Conservation (phyloP, 345 rosid genomes). For the Camelina neglecta region DNA sequence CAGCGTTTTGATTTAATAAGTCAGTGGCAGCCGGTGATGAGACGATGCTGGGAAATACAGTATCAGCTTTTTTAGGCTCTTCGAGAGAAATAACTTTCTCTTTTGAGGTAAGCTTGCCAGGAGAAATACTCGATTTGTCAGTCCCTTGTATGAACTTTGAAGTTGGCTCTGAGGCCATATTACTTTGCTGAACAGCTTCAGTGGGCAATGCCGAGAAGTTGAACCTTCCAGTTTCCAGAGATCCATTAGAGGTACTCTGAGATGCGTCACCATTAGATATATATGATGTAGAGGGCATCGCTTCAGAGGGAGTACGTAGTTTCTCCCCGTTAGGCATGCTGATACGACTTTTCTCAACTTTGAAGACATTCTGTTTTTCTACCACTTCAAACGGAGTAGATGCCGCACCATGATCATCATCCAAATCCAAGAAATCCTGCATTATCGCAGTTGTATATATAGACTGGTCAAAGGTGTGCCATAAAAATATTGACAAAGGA, state of each 20-base stretch:
- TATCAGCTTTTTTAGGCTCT: slow-evolving; percentile 35
- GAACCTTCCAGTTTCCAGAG: slow-evolving; percentile 48
- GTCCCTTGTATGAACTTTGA: slow-evolving; percentile 34
- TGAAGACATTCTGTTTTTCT: slow-evolving; percentile 47
- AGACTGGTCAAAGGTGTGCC: slow-evolving; percentile 23
- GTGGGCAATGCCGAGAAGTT: slow-evolving; percentile 43
- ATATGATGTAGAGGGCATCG: slow-evolving; percentile 38
- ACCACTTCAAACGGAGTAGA: slow-evolving; percentile 45
- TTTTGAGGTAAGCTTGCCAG: slow-evolving; percentile 12
- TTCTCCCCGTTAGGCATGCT: slow-evolving; percentile 48
- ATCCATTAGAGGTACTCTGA: slow-evolving; percentile 45
- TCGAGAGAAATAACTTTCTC: slow-evolving; percentile 24
- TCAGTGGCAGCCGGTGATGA: slow-evolving; percentile 24
- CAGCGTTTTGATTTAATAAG: slow-evolving; percentile 22
- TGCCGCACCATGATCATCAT: slow-evolving; percentile 56
- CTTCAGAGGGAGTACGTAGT: slow-evolving; percentile 47
- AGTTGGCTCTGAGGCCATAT: slow-evolving; percentile 42
- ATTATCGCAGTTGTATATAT: slow-evolving; percentile 19
- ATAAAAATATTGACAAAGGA: background rate
- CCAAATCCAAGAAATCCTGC: slow-evolving; percentile 81
- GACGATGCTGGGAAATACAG: slow-evolving; percentile 30
- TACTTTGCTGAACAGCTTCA: slow-evolving; percentile 47
- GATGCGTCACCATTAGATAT: slow-evolving; percentile 46
- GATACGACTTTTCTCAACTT: slow-evolving; percentile 44
- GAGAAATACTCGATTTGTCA: slow-evolving; percentile 33